phyloP scores from a whole-genome alignment of 23 red algal genomes.

The Chondrus crispus region DNA sequence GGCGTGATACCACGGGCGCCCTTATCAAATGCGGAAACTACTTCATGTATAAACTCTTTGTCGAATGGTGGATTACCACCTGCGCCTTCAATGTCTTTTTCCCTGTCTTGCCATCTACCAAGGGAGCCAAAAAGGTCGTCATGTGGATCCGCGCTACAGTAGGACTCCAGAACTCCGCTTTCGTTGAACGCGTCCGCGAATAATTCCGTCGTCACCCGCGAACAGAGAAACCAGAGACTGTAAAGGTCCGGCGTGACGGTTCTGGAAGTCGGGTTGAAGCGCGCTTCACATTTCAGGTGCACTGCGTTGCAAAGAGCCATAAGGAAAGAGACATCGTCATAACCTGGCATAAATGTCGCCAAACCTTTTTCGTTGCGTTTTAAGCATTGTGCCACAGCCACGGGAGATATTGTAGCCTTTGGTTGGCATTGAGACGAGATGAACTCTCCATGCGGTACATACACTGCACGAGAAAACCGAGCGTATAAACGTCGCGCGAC shows the following conservation, averaged over 20 bases:
- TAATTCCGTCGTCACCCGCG: not conserved
- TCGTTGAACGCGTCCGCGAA: slow-evolving; percentile 28
- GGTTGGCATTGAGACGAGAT: too few relatives aligned
- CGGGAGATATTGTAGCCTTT: too few relatives aligned
- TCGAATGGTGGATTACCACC: slow-evolving; percentile 29
- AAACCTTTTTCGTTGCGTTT: too few relatives aligned
- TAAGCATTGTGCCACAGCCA: too few relatives aligned
- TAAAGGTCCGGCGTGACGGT: slow-evolving; percentile 19
- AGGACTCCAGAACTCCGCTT: not conserved
- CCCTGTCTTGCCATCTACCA: slow-evolving; percentile 16
- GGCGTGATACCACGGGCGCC: not conserved
- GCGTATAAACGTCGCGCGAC: too few relatives aligned
- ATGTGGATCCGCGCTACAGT: not conserved
- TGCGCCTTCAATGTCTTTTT: slow-evolving; percentile 4
- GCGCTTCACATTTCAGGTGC: too few relatives aligned
- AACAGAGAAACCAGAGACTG: not conserved
- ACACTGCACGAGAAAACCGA: too few relatives aligned
- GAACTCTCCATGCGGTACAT: too few relatives aligned
- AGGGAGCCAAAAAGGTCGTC: not conserved
- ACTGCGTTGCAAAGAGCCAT: too few relatives aligned
- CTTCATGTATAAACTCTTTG: not conserved
- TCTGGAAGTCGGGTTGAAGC: too few relatives aligned
- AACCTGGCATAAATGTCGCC: too few relatives aligned
- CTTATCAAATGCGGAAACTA: not conserved
- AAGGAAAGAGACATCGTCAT: too few relatives aligned